phyloP scores from a whole-genome alignment of 2,329 filamentous ascomycete species.

The Hypocrella siamensis region DNA sequence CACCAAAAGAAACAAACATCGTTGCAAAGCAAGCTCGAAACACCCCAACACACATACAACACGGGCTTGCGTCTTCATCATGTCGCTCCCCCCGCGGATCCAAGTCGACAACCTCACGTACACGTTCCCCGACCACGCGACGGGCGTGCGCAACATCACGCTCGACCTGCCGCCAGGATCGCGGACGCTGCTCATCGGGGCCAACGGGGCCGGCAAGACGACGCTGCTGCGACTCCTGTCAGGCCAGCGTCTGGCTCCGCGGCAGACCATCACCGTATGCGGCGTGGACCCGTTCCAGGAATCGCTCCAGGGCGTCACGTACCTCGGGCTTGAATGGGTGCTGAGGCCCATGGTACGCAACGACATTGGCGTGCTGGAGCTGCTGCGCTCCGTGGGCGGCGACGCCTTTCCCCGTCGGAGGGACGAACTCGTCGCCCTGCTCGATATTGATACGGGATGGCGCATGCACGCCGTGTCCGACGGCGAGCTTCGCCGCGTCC shows the following conservation, averaged over 20 bases:
- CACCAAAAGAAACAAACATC: too few relatives aligned
- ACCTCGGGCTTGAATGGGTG: constrained; percentile 95
- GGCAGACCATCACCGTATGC: constrained; percentile 56
- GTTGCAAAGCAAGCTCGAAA: too few relatives aligned
- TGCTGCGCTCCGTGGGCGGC: constrained; percentile 75
- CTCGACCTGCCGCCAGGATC: constrained; percentile 69
- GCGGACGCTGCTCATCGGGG: constrained; percentile 82
- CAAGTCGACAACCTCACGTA: constrained; percentile 66
- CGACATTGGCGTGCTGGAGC: constrained; percentile 80
- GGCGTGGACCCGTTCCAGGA: constrained; percentile 87
- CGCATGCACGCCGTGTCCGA: constrained; percentile 93
- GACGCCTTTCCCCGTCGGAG: constrained; percentile 66
- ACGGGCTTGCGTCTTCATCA: too few relatives aligned
- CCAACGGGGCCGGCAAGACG: constrained; percentile 95
- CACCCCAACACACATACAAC: too few relatives aligned
- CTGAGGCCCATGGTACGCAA: constrained; percentile 91
- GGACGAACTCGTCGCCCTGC: constrained; percentile 72
- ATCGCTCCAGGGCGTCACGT: constrained; percentile 83
- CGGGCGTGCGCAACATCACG: constrained; percentile 59
- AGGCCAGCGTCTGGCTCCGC: constrained; percentile 82
- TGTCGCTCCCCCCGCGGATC: constrained; percentile 39
- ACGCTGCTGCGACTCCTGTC: constrained; percentile 88
- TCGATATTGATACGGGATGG: constrained; percentile 87
- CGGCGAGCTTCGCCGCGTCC: constrained; percentile 79
- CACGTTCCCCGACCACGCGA: constrained; percentile 70